Conservation (phyloP, 1,284 basidiomycete genomes). For the Boletus mariae region DNA sequence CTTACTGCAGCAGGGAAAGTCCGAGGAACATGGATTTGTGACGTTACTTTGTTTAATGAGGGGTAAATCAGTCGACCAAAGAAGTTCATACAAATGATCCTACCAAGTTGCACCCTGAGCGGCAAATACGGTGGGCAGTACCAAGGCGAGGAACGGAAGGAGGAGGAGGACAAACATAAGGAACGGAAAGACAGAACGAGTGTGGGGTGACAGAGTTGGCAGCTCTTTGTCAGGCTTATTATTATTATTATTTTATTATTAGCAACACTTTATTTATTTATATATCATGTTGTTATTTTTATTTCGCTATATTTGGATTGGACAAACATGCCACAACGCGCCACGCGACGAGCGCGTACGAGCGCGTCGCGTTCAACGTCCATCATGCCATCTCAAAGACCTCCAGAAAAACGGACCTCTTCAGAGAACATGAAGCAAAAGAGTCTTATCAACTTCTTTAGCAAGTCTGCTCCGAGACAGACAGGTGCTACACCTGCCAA, state of each 20-base stretch:
- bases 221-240: not conserved
- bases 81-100: not conserved
- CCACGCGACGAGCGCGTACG: conserved; percentile 8
- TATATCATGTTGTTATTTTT: not conserved
- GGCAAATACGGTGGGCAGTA: conserved; percentile 18
- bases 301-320: not conserved
- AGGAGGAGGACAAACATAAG: conserved; percentile 24
- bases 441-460: conserved; percentile 68
- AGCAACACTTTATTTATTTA: not conserved
- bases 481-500: conserved; percentile 38
- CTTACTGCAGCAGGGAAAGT: conserved; percentile 70
- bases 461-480: conserved; percentile 38
- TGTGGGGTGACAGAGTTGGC: conserved; percentile 6
- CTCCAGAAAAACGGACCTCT: conserved; percentile 21
- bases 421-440: conserved; percentile 63
- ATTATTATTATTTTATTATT: not conserved
- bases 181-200: conserved; percentile 14
- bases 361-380: conserved; percentile 5
- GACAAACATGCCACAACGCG: conserved; percentile 25
- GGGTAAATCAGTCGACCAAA: not conserved
- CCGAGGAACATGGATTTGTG: conserved; percentile 50
- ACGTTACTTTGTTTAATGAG: conserved; percentile 41
- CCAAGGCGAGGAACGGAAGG: conserved; percentile 17
- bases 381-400: conserved; percentile 25
- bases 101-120: conserved; percentile 30